Base-by-base conservation (phyloP, 768 basidiomycete species). In the Xerocomus potaroensis region DNA sequence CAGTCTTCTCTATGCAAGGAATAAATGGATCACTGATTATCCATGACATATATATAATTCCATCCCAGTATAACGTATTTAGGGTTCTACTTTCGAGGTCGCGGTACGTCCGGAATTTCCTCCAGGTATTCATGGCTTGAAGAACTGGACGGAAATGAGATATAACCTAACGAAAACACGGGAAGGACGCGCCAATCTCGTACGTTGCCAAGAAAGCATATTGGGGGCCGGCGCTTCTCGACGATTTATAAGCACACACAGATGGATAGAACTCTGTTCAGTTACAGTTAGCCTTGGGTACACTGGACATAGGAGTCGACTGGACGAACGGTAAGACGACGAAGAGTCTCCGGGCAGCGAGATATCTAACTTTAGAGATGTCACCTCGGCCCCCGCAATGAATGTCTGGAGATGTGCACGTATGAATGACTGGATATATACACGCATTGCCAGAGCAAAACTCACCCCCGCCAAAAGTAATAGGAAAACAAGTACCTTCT, bases 51-150 rank as follows among this genome's bases (percentile, higher is more conserved):
- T 64, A 62, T 42, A 50, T 16, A 32, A 64, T 61, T 8, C 61
- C 62, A 3, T 59, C 62, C 62, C 58, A 56, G 34, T 62, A 62
- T 2, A 62, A 33, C 8, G 56, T 63, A 31, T 43, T 56, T 37
- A 64, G 32, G 2, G 48, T 15, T 31, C 41, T 49, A 41, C 59
- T 61, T 5, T 9, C 42, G 12, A 52, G 0, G 16, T 44, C 8
- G n/a, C 62, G 59, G 38, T 64, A 62, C 8, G 51, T 53, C 36
- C 48, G 26, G 23, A 62, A 58, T 37, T 49, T 58, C 31, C 48
- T 54, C 62, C 59, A 64, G 5, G 54, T 33, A 49, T 37, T 56
- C 53, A 62, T 53, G 21, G 54, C 15, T 34, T 62, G 59, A 47
- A 61, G 60, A 16, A 62, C 59, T 62, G 9, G n/a, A 27, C 1